Conservation (phyloP, 2,329 filamentous ascomycete genomes). For the Periconia digitata region DNA sequence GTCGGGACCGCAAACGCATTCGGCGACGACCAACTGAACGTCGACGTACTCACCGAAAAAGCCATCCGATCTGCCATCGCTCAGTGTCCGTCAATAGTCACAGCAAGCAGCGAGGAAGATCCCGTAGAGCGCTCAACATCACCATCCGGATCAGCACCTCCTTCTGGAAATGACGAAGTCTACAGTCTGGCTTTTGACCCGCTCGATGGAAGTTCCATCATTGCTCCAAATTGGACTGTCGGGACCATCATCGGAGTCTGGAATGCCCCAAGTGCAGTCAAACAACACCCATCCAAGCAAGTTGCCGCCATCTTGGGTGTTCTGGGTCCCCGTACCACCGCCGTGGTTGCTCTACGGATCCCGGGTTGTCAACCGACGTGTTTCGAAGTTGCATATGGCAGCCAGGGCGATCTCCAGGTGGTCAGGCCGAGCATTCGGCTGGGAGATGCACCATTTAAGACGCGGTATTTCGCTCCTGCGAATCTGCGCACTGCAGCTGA, state of each 20-base stretch:
- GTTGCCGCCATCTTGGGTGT: slow-evolving; percentile 39
- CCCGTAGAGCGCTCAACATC: slow-evolving; percentile 51
- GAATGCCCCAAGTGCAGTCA: slow-evolving; percentile 29
- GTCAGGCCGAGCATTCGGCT: slow-evolving; percentile 48
- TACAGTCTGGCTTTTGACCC: slow-evolving; percentile 66
- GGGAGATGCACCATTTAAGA: slow-evolving; percentile 44
- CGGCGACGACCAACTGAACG: slow-evolving; percentile 59
- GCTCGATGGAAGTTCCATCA: slow-evolving; percentile 64
- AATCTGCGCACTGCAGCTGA: slow-evolving; percentile 62
- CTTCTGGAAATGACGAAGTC: slow-evolving; percentile 37
- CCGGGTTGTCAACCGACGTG: slow-evolving; percentile 47
- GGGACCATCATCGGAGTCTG: slow-evolving; percentile 64
- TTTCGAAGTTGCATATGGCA: slow-evolving; percentile 55
- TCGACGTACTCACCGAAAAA: slow-evolving; percentile 60
- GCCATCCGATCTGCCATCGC: slow-evolving; percentile 58
- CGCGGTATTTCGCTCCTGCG: slow-evolving; percentile 64
- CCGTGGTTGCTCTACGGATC: slow-evolving; percentile 56
- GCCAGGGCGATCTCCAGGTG: slow-evolving; percentile 35
- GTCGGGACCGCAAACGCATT: slow-evolving; percentile 53
- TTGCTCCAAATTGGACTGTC: slow-evolving; percentile 41
- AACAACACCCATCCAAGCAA: slow-evolving; percentile 23
- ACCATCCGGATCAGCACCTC: neutral
- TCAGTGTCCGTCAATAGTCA: slow-evolving; percentile 54
- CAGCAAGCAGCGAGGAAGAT: slow-evolving; percentile 65
- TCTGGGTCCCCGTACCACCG: slow-evolving; percentile 42